Evolutionary conservation across 805 yeast genomes (phyloP).

Genomic region (Starmera pachycereana): DNA sequence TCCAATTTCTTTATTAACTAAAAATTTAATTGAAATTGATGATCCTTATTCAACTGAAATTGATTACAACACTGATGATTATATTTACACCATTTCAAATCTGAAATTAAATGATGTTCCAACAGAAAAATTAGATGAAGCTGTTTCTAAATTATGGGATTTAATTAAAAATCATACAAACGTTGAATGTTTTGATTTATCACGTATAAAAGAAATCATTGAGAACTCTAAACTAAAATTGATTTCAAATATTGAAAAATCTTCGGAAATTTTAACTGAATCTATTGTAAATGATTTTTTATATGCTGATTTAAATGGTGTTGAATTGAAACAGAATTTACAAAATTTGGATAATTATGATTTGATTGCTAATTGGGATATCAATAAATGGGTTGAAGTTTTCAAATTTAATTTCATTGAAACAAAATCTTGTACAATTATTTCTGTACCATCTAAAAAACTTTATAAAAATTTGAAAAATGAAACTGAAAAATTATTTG

Average conservation of each 20-base stretch:
- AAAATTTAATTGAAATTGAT: slow-evolving; percentile 66
- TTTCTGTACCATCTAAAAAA: slow-evolving; percentile 61
- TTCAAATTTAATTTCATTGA: slow-evolving; percentile 44
- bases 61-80: slow-evolving; percentile 67
- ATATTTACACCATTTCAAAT: slow-evolving; percentile 46
- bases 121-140: slow-evolving; percentile 42
- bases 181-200: slow-evolving; percentile 45
- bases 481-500: slow-evolving; percentile 37
- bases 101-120: slow-evolving; percentile 66
- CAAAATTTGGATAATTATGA: slow-evolving; percentile 47
- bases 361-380: slow-evolving; percentile 45
- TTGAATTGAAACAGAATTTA: slow-evolving; percentile 44
- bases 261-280: slow-evolving; percentile 49
- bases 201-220: slow-evolving; percentile 56
- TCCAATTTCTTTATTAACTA: slow-evolving; percentile 66
- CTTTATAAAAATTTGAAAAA: slow-evolving; percentile 43
- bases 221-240: slow-evolving; percentile 55
- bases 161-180: slow-evolving; percentile 44
- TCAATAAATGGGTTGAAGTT: slow-evolving; percentile 55
- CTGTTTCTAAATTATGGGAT: slow-evolving; percentile 39
- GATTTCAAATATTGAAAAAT: slow-evolving; percentile 51
- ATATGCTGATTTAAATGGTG: slow-evolving; percentile 60
- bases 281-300: slow-evolving; percentile 70
- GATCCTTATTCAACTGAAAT: slow-evolving; percentile 73
- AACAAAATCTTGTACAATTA: slow-evolving; percentile 52